Evolutionary conservation across 805 yeast genomes (phyloP), one percentile per base, ranked within the genome.

Genomic region (Wickerhamiella dianesei): DNA sequence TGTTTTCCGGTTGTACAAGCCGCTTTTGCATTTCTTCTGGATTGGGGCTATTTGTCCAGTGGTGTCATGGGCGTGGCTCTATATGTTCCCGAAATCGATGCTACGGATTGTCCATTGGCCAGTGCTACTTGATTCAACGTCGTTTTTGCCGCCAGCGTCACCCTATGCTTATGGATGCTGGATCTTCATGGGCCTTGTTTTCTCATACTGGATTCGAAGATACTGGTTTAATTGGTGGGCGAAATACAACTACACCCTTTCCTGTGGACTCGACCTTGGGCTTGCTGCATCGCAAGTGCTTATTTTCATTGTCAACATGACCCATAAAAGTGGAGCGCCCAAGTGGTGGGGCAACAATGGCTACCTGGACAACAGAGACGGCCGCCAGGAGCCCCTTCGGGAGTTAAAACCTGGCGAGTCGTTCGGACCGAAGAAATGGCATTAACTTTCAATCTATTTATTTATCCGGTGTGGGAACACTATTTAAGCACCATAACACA

Each of bases 71-170:
- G 37, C 59, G 4, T 53, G 64, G 50, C 60, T 68, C 40, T 60
- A 58, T 52, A 57, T 58, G 43, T 57, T 63, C 58, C 75, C 75
- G 37, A 56, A 61, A 37, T 64, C 69, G n/a, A 68, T 45, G n/a
- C 48, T 68, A 32, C 58, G 63, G 40, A 70, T 71, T 52, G 64
- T 79, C 54, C 80, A 79, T 50, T 80, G 83, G 59, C 84, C 87
- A 0, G 78, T 80, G 9, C 79, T 84, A 46, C 72, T 82, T 55
- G 66, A 72, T 17, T 72, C 76, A 4, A 63, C 74, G n/a, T 79
- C 79, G 41, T 68, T 70, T 53, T 75, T 80, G 55, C 88, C 89
- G 14, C 88, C 89, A 39, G 80, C 83, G 36, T 78, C 86, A 3
- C 77, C 82, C 22, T 79, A 78, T 60, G 79, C 77, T 59, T 79